phyloP scores from a whole-genome alignment of 257 asterid genomes.

The Ilex aquifolium region DNA sequence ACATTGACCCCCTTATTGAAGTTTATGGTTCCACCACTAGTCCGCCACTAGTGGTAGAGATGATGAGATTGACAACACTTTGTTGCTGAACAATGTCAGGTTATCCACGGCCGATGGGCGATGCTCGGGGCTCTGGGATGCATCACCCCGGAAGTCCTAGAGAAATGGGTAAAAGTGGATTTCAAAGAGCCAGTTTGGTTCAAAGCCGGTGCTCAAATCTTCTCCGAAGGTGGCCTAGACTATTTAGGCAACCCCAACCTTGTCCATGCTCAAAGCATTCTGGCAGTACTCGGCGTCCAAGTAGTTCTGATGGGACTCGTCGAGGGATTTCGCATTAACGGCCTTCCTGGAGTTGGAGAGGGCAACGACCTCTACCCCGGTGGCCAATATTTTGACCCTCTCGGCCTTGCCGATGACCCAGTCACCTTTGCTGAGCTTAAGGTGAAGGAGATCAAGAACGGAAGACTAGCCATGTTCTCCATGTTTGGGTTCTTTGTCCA shows the following conservation, averaged over 20 bases:
- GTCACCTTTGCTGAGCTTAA: constrained; percentile 68
- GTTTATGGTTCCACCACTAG: too few species aligned
- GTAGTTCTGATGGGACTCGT: constrained; percentile 79
- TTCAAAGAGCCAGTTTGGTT: constrained; percentile 86
- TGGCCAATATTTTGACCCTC: constrained; percentile 79
- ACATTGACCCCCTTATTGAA: too few species aligned
- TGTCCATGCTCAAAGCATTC: constrained; percentile 80
- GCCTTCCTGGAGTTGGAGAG: constrained; percentile 73
- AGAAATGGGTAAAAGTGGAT: constrained; percentile 43
- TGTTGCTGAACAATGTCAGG: constrained; percentile 23
- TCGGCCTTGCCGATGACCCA: constrained; percentile 70
- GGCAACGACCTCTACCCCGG: constrained; percentile 84
- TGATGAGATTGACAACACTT: too few species aligned
- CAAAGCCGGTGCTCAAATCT: constrained; percentile 80
- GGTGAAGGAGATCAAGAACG: constrained; percentile 80
- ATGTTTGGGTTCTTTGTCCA: constrained; percentile 69
- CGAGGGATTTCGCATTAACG: constrained; percentile 71
- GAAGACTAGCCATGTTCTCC: constrained; percentile 81
- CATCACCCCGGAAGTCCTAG: constrained; percentile 73
- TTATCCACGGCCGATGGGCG: constrained; percentile 76
- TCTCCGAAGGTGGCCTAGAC: constrained; percentile 72
- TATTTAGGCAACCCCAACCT: constrained; percentile 75
- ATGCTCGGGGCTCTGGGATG: constrained; percentile 78
- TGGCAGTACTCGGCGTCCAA: constrained; percentile 74
- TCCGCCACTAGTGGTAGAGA: too few species aligned